phyloP scores from a whole-genome alignment of 208 protist genomes.

The Jaenimonas drosophilae region DNA sequence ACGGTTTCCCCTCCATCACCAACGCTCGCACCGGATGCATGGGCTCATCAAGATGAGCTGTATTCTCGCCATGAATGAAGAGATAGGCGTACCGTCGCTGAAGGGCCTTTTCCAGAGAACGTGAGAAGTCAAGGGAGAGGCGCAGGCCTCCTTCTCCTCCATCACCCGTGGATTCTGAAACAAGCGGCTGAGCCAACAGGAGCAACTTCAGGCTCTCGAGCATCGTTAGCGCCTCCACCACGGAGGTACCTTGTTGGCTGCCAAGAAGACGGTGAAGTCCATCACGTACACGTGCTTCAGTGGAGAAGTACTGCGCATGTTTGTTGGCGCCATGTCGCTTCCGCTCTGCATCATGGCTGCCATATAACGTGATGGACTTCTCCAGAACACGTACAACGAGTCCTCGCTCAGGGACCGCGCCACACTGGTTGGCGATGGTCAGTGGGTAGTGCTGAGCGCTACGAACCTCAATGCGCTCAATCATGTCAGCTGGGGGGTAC shows the following conservation, averaged over 20 bases:
- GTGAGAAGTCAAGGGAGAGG: background rate
- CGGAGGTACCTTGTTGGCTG: conserved; percentile 11
- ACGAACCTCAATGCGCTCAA: conserved; percentile 63
- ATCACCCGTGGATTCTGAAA: conserved; percentile 2
- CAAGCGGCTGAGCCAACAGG: conserved; percentile 12
- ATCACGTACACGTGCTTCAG: conserved; percentile 37
- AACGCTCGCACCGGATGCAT: conserved; percentile 27
- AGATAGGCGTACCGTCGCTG: background rate
- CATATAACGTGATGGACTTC: conserved; percentile 8
- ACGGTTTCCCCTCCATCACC: conserved; percentile 8
- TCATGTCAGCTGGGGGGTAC: conserved; percentile 47
- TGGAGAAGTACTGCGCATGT: conserved; percentile 1
- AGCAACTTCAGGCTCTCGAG: conserved; percentile 56
- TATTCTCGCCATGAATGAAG: background rate
- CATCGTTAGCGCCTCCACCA: conserved; percentile 27
- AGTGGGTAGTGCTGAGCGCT: conserved; percentile 52
- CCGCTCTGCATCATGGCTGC: background rate
- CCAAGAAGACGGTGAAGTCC: conserved; percentile 55
- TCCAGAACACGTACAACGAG: conserved; percentile 29
- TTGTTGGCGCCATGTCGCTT: background rate
- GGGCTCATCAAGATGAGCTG: background rate
- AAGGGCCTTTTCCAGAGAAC: background rate
- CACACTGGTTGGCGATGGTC: conserved; percentile 17
- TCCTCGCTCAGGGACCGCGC: conserved; percentile 21
- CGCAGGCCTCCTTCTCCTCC: background rate